These are phyloP conservation scores for Ceratocystis papillata DNA, from an alignment of 2,329 filamentous ascomycete species.

Conservation along the genomic window DNA sequence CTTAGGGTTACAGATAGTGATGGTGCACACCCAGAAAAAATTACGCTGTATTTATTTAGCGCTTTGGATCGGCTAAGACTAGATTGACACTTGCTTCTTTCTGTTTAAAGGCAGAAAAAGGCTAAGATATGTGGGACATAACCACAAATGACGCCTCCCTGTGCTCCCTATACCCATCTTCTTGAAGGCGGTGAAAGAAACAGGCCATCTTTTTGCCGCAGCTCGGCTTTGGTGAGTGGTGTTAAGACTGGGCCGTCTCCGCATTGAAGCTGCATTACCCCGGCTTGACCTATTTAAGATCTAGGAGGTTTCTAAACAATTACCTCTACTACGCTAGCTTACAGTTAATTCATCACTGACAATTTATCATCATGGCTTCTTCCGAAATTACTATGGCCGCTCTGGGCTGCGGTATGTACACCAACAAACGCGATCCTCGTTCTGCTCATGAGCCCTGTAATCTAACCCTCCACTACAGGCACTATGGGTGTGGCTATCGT, in stretches of 20 bases:
- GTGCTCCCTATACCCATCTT: background rate
- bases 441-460: background rate
- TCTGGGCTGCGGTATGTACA: constrained; percentile 58
- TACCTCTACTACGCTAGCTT: background rate
- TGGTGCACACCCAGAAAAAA: background rate
- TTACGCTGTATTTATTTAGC: background rate
- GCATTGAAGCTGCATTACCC: constrained; percentile 18
- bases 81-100: background rate
- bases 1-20: background rate
- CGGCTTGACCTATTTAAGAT: background rate
- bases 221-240: constrained; percentile 1
- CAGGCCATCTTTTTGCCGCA: constrained; percentile 8
- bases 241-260: constrained; percentile 10
- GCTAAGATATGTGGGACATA: background rate
- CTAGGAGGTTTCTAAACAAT: background rate
- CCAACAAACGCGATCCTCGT: background rate
- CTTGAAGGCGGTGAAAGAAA: constrained; percentile 20
- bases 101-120: too few species aligned
- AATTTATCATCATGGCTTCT: constrained; percentile 9
- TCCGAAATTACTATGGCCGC: constrained; percentile 60
- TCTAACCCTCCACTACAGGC: constrained; percentile 38
- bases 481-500: constrained; percentile 81
- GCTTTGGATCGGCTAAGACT: constrained; percentile 16
- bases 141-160: background rate
- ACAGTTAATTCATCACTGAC: background rate